Evolutionary conservation across 2,329 filamentous ascomycete genomes (phyloP).

Genomic region (Fusarium buxicola): DNA sequence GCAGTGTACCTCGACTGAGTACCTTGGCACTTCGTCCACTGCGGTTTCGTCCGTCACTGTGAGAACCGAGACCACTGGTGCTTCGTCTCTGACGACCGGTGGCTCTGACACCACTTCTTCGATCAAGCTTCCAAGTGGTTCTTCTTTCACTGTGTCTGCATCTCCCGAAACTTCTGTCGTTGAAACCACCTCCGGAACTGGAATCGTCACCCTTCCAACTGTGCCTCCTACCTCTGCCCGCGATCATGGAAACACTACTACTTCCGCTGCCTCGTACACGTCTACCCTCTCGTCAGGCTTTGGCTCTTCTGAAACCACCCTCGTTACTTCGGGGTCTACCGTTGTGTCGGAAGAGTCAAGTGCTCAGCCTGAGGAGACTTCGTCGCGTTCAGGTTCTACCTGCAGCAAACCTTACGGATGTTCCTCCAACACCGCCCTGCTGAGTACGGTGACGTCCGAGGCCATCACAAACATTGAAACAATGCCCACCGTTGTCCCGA

Average conservation of each 20-base stretch:
- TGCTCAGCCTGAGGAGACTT: constrained; percentile 24
- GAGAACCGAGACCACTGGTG: neutral
- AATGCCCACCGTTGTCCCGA: constrained; percentile 33
- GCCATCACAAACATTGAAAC: constrained; percentile 37
- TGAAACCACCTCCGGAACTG: constrained; percentile 6
- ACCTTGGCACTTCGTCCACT: constrained; percentile 5
- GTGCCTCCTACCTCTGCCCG: constrained; percentile 9
- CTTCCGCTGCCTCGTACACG: constrained; percentile 3
- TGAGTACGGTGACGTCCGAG: constrained; percentile 1
- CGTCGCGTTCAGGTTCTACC: constrained; percentile 9
- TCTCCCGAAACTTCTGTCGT: constrained; percentile 11
- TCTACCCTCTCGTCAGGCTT: neutral
- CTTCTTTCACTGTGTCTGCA: constrained; percentile 3
- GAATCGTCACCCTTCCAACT: constrained; percentile 19
- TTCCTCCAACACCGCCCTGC: constrained; percentile 13
- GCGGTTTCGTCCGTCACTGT: neutral
- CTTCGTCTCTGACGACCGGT: neutral
- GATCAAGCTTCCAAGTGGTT: constrained; percentile 10
- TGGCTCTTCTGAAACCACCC: constrained; percentile 1
- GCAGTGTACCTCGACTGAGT: constrained; percentile 38
- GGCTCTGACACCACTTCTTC: constrained; percentile 20
- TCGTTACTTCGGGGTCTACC: neutral
- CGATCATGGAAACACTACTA: constrained; percentile 19
- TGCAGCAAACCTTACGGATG: constrained; percentile 29
- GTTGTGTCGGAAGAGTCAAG: constrained; percentile 15